phyloP scores from a whole-genome alignment of 305 asterid genomes.

The Fraxinus sp. region DNA sequence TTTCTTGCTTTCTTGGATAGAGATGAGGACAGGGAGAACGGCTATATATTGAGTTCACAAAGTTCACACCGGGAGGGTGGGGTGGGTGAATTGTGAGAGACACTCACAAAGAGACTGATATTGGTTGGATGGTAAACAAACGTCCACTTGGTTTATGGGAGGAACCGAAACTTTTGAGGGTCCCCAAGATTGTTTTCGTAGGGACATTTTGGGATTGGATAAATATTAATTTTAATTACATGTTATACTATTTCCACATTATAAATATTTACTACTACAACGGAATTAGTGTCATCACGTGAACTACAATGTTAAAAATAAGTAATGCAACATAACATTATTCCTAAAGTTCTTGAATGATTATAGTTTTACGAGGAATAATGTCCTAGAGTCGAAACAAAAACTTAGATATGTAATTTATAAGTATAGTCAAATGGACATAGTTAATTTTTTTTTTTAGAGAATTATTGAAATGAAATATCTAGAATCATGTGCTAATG shows the following conservation, averaged over 20 bases:
- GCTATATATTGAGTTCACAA: slow-evolving; percentile 6
- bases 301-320: background rate
- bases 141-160: slow-evolving; percentile 20
- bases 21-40: slow-evolving; percentile 15
- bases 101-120: slow-evolving; percentile 20
- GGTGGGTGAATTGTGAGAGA: background rate
- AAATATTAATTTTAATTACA: background rate
- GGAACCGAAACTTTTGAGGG: slow-evolving; percentile 29
- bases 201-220: slow-evolving; percentile 17
- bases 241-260: background rate
- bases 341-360: background rate
- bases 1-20: slow-evolving; percentile 6
- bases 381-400: background rate
- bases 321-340: background rate
- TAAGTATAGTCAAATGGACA: background rate
- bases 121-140: slow-evolving; percentile 18
- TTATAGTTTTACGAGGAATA: background rate
- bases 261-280: background rate
- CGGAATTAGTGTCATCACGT: background rate
- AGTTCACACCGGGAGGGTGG: background rate
- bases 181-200: slow-evolving; percentile 4
- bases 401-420: background rate
- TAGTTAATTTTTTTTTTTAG: background rate
- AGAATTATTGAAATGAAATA: background rate
- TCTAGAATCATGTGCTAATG: background rate